Base-by-base conservation (phyloP, 73 alveolate species). In the Symbiodinium natans region DNA sequence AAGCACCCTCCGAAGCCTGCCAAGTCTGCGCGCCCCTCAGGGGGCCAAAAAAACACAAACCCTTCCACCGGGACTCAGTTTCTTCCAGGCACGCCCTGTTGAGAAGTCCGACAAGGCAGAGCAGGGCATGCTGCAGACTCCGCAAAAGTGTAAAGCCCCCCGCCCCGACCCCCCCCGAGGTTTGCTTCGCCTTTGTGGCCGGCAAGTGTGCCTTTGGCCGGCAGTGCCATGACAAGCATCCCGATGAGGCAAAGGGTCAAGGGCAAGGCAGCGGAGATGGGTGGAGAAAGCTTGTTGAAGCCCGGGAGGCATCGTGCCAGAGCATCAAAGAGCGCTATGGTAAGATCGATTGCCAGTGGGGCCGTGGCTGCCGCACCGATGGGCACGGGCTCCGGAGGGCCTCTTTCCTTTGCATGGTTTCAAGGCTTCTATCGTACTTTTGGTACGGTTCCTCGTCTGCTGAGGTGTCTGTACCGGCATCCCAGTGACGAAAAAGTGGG, bases 271-370 rank as follows among this genome's bases (percentile, higher is more conserved):
- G 34, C 84, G 40, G 83, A 71, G 41, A n/a, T 7, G 41, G 21
- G 19, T 15, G 38, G 29, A 54, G 0, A 33, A 73, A 34, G 23
- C n/a, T 13, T n/a, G 23, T 38, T 13, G 29, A 33, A 13, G 59
- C 59, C 59, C 3, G 85, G 39, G 29, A 52, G 85, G 86, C 97
- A 42, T 90, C 89, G 63, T 90, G 97, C 88, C 75, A 27, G 68
- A 90, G 82, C 52, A 90, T 90, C 89, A 68, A 74, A 46, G 97
- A 90, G 80, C 86, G 97, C 86, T 90, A 90, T 82, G 56, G 59
- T 56, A 90, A 90, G 97, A 90, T 90, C 38, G 97, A 90, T 73
- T 90, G 97, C 88, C 97, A 90, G 83, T 90, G 97, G 97, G 97
- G 97, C 40, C 86, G 88, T 38, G 75, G 75, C 25, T 90, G 97